Evolutionary conservation across 2,329 filamentous ascomycete genomes (phyloP).

Genomic region (Ustulina deusta): DNA sequence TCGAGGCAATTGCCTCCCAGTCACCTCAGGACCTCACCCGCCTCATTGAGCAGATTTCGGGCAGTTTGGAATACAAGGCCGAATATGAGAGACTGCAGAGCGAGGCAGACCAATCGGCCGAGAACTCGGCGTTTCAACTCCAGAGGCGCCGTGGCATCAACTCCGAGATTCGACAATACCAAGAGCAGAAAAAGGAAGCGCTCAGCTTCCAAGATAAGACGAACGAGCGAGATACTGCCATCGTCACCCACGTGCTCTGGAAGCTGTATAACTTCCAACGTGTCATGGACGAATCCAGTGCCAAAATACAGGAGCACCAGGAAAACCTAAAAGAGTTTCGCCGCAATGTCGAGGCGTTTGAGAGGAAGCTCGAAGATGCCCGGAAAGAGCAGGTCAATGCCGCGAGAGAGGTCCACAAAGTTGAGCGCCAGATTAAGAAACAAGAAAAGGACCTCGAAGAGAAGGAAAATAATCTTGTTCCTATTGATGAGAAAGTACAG

Average conservation of each 20-base stretch:
- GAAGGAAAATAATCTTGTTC: slow-evolving; percentile 85
- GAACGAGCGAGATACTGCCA: slow-evolving; percentile 88
- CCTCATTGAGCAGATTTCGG: slow-evolving; percentile 96
- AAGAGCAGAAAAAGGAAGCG: slow-evolving; percentile 95
- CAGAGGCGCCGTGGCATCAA: slow-evolving; percentile 94
- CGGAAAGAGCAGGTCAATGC: slow-evolving; percentile 85
- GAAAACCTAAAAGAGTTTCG: slow-evolving; percentile 94
- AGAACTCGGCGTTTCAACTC: slow-evolving; percentile 89
- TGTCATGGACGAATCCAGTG: slow-evolving; percentile 90
- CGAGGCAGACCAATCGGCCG: slow-evolving; percentile 85
- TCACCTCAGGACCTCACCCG: slow-evolving; percentile 93
- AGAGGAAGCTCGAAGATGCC: slow-evolving; percentile 82
- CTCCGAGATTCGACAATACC: slow-evolving; percentile 96
- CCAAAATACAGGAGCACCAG: slow-evolving; percentile 91
- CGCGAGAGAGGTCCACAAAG: slow-evolving; percentile 79
- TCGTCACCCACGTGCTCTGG: slow-evolving; percentile 95
- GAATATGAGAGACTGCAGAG: slow-evolving; percentile 93
- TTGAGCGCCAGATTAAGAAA: slow-evolving; percentile 85
- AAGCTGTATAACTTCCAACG: slow-evolving; percentile 96
- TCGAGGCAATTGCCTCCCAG: slow-evolving; percentile 95
- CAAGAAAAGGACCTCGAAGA: slow-evolving; percentile 92
- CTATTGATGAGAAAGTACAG: slow-evolving; percentile 90
- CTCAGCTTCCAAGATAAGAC: slow-evolving; percentile 93
- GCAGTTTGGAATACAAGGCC: slow-evolving; percentile 91
- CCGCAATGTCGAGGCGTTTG: slow-evolving; percentile 86